Base-by-base conservation (phyloP, 305 asterid genomes). In the Withania somnifera region DNA sequence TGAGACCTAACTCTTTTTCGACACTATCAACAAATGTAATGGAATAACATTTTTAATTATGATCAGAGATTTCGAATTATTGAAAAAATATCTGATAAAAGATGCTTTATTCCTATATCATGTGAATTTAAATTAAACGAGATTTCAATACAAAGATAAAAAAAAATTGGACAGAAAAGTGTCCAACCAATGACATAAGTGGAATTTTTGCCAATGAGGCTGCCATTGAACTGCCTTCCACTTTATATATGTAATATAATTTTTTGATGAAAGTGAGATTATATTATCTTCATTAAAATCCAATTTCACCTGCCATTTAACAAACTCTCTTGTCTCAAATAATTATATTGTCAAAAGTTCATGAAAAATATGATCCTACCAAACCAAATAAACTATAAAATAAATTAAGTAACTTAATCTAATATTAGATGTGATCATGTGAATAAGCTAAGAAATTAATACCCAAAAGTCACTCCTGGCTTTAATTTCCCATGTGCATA, bases 241-340 rank as follows among this genome's bases (percentile, higher is more conserved):
- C 11, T 11, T 2, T 64, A 15, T 61, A 14, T 7, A 28, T 6
- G 7, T 11, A 11, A 2, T 6, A 2, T 60, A 60, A 60, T 26
- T 60, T 26, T 60, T 60, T 0, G 19, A 13, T 7, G 3, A 58
- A 11, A 24, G 36, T 11, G 5, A 24, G 36, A 58, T 58, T 28
- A 60, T 60, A 60, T 6, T 11, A n/a, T 51, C 53, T 22, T 58
- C 28, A 34, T 63, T 51, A 7, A 63, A 81, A 66, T 69, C 78
- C 81, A 85, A 68, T 47, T 73, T 82, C 82, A 82, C 83, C 57
- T 78, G 60, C 77, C 77, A 81, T 81, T 78, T 56, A 87, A 75
- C 88, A 69, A 85, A 47, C 79, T 64, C 80, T 40, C 78, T 71
- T 83, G 84, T 81, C 87, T 85, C 82, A 78, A 60, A n/a, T 83